Base-by-base conservation (phyloP, 331 rosid genomes). In the Rhamnella rubrinervis region DNA sequence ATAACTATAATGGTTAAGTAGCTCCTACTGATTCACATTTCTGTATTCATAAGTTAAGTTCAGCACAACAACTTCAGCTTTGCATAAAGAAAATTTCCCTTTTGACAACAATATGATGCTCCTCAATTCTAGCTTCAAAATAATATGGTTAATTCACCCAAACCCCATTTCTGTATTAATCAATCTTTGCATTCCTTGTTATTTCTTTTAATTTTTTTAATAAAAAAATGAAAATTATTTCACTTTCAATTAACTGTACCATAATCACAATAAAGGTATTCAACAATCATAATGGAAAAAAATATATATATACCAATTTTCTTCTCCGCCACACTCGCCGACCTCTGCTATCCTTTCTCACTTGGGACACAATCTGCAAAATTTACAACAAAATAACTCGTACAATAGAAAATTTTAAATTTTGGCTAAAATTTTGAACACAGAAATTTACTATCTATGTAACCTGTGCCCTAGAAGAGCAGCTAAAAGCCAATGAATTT, bases 311-410 rank as follows among this genome's bases (percentile, higher is more conserved):
- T 15, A 93, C 96, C 97, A 93, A 52, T 85, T 76, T 93, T 73
- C 98, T 88, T 74, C 97, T 83, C 68, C 89, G 84, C 98, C 98
- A 90, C 44, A 93, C 76, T 68, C 81, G 80, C 65, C 96, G 85
- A 56, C 91, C 89, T 26, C 72, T 64, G 67, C 19, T 59, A 26
- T 74, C 85, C 69, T 61, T 85, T 53, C 83, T 87, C 88, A 81
- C 82, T 55, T 67, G 77, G 12, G 84, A 78, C 61, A 77, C 39
- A 60, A 88, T 82, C 97, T 86, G 70, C 71, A 84, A 82, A 83
- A 70, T 28, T 15, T 8, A 16, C 8, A 55, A 21, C 41, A 7
- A 8, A 20, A 55, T n/a, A 18, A 52, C 12, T 2, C 13, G 28
- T 15, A 9, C 7, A 13, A 41, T 15, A 28, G 8, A 44, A 64